A percentile compares a stretch with the other conserved stretches of the same genome.
phyloP scores from a whole-genome alignment of 2,329 filamentous ascomycete genomes.

The Fusarium sarcochroum region DNA sequence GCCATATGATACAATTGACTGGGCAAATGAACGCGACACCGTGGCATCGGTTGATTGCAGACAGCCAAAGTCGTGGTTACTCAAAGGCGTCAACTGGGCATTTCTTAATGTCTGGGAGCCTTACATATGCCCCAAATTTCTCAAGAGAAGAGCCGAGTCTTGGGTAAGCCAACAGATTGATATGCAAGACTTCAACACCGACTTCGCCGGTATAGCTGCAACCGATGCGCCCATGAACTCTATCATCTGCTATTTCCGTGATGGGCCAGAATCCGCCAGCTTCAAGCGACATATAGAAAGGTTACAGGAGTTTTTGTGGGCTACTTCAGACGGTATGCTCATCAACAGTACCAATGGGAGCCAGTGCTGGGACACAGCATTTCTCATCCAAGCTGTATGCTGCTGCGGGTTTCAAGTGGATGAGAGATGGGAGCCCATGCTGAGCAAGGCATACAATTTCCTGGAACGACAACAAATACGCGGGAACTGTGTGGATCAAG shows the following conservation, averaged over 20 bases:
- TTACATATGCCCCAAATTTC: conserved; percentile 74
- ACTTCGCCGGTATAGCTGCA: conserved; percentile 86
- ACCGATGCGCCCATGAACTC: conserved; percentile 93
- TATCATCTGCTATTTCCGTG: conserved; percentile 83
- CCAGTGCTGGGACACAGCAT: conserved; percentile 95
- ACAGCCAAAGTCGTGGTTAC: conserved; percentile 87
- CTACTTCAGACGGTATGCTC: conserved; percentile 92
- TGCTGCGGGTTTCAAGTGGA: conserved; percentile 82
- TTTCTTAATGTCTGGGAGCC: conserved; percentile 85
- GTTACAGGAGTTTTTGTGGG: conserved; percentile 88
- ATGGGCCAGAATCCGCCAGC: conserved; percentile 80
- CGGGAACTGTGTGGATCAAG: conserved; percentile 82
- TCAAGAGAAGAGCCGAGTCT: conserved; percentile 80
- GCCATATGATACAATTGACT: conserved; percentile 82
- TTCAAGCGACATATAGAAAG: conserved; percentile 84
- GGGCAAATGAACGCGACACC: conserved; percentile 81
- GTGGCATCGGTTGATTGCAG: conserved; percentile 88
- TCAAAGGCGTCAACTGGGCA: conserved; percentile 83
- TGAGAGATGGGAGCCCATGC: conserved; percentile 83
- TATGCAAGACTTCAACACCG: conserved; percentile 93
- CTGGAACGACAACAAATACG: conserved; percentile 91
- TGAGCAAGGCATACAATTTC: conserved; percentile 84
- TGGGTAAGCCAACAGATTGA: conserved; percentile 86
- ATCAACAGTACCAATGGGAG: conserved; percentile 97
- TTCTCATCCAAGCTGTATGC: conserved; percentile 84